These are phyloP conservation scores for Mucor racemosus DNA, from an alignment of 371 early-diverging fungal species.

Conservation along the genomic window DNA sequence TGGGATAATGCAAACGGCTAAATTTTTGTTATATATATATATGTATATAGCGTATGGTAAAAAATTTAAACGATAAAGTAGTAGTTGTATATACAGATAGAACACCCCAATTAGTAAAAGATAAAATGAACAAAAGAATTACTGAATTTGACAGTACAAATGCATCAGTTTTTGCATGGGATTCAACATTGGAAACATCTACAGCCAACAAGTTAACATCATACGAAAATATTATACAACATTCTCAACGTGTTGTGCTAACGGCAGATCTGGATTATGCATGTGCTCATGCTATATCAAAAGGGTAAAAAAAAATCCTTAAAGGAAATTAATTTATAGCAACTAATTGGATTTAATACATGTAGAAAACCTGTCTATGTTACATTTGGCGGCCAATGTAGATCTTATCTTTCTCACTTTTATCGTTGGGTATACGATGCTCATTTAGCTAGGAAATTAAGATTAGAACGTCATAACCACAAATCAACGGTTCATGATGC, in stretches of 20 bases:
- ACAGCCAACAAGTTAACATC: constrained; percentile 25
- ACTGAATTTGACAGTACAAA: neutral
- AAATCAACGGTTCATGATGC: constrained; percentile 25
- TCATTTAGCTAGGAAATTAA: constrained; percentile 42
- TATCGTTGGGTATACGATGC: constrained; percentile 45
- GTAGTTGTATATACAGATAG: constrained; percentile 46
- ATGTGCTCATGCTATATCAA: constrained; percentile 41
- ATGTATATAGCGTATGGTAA: constrained; percentile 40
- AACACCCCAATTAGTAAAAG: constrained; percentile 42
- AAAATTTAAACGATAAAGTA: constrained; percentile 30
- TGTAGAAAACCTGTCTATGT: constrained; percentile 51
- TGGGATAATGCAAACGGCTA: neutral
- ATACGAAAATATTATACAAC: constrained; percentile 39
- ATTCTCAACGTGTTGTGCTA: constrained; percentile 34
- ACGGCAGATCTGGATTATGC: constrained; percentile 55
- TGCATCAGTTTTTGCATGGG: constrained; percentile 36
- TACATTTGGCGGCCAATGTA: constrained; percentile 43
- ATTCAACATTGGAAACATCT: constrained; percentile 26
- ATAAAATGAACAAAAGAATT: constrained; percentile 24
- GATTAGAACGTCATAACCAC: constrained; percentile 31
- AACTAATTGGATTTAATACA: neutral
- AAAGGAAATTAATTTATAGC: neutral
- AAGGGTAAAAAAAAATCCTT: constrained; percentile 23
- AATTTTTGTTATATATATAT: constrained; percentile 6
- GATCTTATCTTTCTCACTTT: constrained; percentile 44